Evolutionary conservation across 2,329 filamentous ascomycete genomes (phyloP).

Genomic region (Plenodomus lindquistii): DNA sequence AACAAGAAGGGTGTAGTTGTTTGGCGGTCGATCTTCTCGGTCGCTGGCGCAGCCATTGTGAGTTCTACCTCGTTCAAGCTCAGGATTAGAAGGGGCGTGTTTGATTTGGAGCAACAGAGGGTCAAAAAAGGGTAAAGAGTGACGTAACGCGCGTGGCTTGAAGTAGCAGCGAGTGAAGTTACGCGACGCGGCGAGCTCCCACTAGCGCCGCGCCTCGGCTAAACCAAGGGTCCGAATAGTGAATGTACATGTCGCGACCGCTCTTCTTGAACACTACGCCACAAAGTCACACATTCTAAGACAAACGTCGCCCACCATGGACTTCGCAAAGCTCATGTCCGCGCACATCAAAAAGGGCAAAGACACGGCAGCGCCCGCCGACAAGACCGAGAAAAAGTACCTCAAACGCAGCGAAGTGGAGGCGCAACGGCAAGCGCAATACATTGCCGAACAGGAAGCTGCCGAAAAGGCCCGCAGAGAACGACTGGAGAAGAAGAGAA

Average conservation of each 20-base stretch:
- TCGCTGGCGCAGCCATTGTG: conserved; percentile 38
- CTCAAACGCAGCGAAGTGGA: conserved; percentile 84
- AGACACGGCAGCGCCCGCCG: conserved; percentile 46
- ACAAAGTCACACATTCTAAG: conserved; percentile 1
- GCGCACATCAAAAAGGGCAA: conserved; percentile 88
- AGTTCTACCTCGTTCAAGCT: neutral
- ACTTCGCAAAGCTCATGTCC: conserved; percentile 92
- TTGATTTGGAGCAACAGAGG: neutral
- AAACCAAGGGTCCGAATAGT: conserved; percentile 9
- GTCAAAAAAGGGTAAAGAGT: neutral
- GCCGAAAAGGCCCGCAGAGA: conserved; percentile 72
- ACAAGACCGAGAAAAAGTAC: conserved; percentile 64
- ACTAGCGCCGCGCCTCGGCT: conserved; percentile 21
- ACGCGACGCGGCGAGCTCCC: conserved; percentile 24
- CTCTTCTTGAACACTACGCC: neutral
- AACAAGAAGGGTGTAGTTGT: conserved; percentile 79
- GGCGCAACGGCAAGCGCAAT: conserved; percentile 76
- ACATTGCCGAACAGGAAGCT: conserved; percentile 77
- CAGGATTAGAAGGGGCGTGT: too few species aligned
- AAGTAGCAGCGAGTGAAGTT: neutral
- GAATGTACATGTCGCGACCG: conserved; percentile 8
- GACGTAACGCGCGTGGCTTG: neutral
- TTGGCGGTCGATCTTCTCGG: conserved; percentile 63
- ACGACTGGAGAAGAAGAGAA: conserved; percentile 76
- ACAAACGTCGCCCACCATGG: conserved; percentile 62